Percentiles rank a stretch among this genome's conserved stretches.
Conservation (phyloP, 2,329 filamentous ascomycete species). For the Cladosporium sp. region DNA sequence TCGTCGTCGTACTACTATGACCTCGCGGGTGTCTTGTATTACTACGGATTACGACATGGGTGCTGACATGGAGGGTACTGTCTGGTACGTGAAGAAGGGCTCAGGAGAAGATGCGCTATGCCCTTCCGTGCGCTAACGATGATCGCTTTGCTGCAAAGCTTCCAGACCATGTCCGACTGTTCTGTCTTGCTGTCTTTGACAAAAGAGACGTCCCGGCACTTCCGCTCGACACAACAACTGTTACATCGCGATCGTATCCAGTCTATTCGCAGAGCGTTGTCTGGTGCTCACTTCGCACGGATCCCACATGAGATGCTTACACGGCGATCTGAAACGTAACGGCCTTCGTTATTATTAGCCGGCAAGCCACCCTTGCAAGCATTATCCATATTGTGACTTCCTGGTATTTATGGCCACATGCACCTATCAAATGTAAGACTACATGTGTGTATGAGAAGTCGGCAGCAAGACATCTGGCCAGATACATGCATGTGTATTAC, state of each 20-base stretch:
- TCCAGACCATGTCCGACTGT: not conserved
- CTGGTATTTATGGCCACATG: not conserved
- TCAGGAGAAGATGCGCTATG: constrained; percentile 11
- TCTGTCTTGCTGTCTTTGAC: not conserved
- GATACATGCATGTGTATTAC: not conserved
- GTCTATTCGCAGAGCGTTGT: not conserved
- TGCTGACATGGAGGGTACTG: constrained; percentile 10
- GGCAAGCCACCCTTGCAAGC: not conserved
- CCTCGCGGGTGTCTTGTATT: constrained; percentile 9
- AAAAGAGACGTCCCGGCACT: not conserved
- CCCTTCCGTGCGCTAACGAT: not conserved
- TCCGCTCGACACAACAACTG: not conserved
- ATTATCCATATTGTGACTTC: not conserved
- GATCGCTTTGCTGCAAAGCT: constrained; percentile 1
- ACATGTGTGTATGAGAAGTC: not conserved
- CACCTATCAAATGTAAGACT: not conserved
- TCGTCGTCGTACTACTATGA: not conserved
- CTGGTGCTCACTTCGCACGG: not conserved
- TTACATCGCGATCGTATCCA: not conserved
- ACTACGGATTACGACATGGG: constrained; percentile 11
- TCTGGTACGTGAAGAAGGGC: constrained; percentile 8
- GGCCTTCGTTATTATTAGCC: not conserved
- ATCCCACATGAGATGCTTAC: not conserved
- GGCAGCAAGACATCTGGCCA: not conserved
- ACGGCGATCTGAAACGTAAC: not conserved